These are phyloP conservation scores for Pseudocercospora ulei DNA, from an alignment of 2,329 filamentous ascomycete species.

Conservation along the genomic window DNA sequence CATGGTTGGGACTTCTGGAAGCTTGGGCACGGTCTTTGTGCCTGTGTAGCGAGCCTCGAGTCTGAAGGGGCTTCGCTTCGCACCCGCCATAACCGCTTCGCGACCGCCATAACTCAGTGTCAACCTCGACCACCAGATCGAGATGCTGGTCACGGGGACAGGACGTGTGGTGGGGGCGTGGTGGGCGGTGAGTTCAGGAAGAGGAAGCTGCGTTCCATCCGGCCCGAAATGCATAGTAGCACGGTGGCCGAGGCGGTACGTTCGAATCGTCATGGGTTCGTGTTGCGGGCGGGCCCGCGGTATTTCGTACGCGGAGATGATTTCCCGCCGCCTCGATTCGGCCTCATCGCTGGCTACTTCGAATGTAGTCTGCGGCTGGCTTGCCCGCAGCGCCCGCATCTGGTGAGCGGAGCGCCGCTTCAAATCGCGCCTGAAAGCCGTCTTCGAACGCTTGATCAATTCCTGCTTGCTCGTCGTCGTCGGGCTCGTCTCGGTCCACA, in stretches of 20 bases:
- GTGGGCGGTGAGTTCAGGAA: slow-evolving; percentile 1
- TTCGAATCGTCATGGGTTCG: background rate
- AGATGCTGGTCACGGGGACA: background rate
- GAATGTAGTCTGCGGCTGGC: slow-evolving; percentile 21
- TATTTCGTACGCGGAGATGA: no score
- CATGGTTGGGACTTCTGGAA: no score
- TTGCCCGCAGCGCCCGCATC: slow-evolving; percentile 15
- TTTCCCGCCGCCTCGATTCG: no score
- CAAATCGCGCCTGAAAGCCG: slow-evolving; percentile 65
- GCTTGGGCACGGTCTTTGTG: slow-evolving; percentile 2
- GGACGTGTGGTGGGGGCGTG: no score
- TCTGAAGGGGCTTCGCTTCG: slow-evolving; percentile 8
- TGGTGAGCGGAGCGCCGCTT: slow-evolving; percentile 53
- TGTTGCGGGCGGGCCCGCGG: no score
- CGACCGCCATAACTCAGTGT: slow-evolving; percentile 7
- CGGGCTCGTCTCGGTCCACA: slow-evolving; percentile 44
- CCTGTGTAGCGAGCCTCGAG: slow-evolving; percentile 7
- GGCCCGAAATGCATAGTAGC: background rate
- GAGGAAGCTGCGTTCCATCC: background rate
- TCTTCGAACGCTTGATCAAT: slow-evolving; percentile 52
- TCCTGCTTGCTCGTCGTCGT: slow-evolving; percentile 45
- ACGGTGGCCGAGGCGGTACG: background rate
- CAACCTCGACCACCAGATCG: slow-evolving; percentile 6
- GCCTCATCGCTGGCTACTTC: slow-evolving; percentile 23
- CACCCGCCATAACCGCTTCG: no score